These are phyloP conservation scores for Elongisporangium undulatum DNA, from an alignment of 352 stramenopile genomes.

Conservation along the genomic window DNA sequence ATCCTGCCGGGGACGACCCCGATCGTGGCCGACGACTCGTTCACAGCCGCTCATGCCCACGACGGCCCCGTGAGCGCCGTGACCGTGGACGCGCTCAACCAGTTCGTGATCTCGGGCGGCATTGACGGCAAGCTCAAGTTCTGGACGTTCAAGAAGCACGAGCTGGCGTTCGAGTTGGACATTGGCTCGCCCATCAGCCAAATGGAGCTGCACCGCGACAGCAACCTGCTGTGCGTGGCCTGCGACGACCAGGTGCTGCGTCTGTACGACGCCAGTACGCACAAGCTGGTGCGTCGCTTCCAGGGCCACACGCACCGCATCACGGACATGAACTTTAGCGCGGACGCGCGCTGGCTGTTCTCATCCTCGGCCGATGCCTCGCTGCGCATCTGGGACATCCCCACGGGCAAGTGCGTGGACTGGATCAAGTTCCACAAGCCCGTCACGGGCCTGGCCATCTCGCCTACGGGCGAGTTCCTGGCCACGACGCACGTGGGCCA, in stretches of 20 bases:
- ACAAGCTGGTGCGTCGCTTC: slow-evolving; percentile 87
- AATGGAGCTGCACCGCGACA: slow-evolving; percentile 82
- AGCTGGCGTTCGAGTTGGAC: slow-evolving; percentile 59
- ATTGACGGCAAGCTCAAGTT: slow-evolving; percentile 90
- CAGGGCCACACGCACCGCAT: slow-evolving; percentile 76
- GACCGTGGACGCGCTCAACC: slow-evolving; percentile 84
- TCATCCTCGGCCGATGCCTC: slow-evolving; percentile 85
- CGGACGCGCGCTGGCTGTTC: slow-evolving; percentile 87
- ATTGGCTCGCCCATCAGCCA: slow-evolving; percentile 75
- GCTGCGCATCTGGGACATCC: slow-evolving; percentile 92
- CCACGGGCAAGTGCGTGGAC: slow-evolving; percentile 93
- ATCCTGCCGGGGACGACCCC: slow-evolving; percentile 45
- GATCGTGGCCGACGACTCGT: slow-evolving; percentile 25
- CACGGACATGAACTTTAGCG: slow-evolving; percentile 88
- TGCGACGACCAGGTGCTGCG: slow-evolving; percentile 88
- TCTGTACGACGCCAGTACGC: slow-evolving; percentile 82
- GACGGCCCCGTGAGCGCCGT: slow-evolving; percentile 82
- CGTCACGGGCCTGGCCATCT: slow-evolving; percentile 90
- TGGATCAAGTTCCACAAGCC: slow-evolving; percentile 93
- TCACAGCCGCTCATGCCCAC: slow-evolving; percentile 39
- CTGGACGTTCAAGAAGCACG: slow-evolving; percentile 86
- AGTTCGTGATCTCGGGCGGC: slow-evolving; percentile 71
- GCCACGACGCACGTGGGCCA: slow-evolving; percentile 91
- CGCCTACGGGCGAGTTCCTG: slow-evolving; percentile 94
- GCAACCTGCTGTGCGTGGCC: slow-evolving; percentile 82